Evolutionary conservation across 116 monocot genomes (phyloP).

Genomic region (Dioscorea cayenensis): DNA sequence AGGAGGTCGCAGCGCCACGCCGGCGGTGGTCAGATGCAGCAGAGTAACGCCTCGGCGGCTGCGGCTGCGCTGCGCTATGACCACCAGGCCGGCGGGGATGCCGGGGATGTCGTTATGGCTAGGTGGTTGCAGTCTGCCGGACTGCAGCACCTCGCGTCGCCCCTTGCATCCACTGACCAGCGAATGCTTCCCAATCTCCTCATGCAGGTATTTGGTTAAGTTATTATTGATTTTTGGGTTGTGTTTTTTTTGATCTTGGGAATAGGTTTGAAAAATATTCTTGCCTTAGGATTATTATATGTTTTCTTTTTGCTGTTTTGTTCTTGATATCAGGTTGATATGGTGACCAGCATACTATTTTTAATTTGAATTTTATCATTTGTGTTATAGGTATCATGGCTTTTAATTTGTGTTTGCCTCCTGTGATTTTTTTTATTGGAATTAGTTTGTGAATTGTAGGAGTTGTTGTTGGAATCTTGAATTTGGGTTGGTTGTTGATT

Average conservation of each 20-base stretch:
- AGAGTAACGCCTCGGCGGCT: conserved; percentile 33
- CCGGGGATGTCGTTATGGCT: conserved; percentile 77
- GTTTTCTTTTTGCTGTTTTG: no score
- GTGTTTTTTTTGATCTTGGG: no score
- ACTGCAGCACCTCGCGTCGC: conserved; percentile 77
- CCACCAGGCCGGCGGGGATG: conserved; percentile 14
- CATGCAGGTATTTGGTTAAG: conserved; percentile 43
- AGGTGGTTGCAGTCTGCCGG: conserved; percentile 96
- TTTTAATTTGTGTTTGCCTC: no score
- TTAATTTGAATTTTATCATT: no score
- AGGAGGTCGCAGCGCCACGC: conserved; percentile 79
- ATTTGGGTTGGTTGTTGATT: neutral
- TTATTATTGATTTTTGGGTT: no score
- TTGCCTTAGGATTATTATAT: no score
- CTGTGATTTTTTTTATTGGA: no score
- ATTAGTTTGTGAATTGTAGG: neutral
- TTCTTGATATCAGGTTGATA: no score
- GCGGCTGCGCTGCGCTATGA: conserved; percentile 39
- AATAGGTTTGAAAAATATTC: no score
- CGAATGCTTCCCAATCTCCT: conserved; percentile 47
- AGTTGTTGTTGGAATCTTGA: neutral
- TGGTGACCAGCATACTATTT: no score
- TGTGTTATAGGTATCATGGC: no score
- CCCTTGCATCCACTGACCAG: conserved; percentile 42
- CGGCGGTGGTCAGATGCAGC: conserved; percentile 38